Evolutionary conservation across 352 stramenopile genomes (phyloP).

Genomic region (Pythium pyrilobum): DNA sequence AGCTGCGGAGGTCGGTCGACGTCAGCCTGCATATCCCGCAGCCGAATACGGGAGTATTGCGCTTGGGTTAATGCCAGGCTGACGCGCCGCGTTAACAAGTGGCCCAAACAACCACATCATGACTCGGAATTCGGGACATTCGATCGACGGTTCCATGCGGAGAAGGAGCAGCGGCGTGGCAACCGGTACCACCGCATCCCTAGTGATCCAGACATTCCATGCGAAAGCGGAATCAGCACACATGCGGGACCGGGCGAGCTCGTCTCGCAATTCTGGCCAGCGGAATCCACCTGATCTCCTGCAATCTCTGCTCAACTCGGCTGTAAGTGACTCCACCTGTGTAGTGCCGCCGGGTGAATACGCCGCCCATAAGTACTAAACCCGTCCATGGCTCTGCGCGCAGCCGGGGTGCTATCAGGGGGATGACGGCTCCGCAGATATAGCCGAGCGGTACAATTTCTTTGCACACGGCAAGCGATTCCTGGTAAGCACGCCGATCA

Average conservation of each 20-base stretch:
- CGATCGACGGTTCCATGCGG: neutral
- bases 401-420: conserved; percentile 45
- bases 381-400: neutral
- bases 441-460: conserved; percentile 62
- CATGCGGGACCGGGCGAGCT: conserved; percentile 6
- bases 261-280: neutral
- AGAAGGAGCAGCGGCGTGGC: conserved; percentile 4
- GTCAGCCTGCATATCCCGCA: too few species aligned
- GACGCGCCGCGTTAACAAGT: too few species aligned
- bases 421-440: conserved; percentile 44
- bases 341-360: neutral
- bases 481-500: conserved; percentile 28
- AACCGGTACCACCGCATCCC: conserved; percentile 1
- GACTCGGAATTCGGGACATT: neutral
- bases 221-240: conserved; percentile 1
- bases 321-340: conserved; percentile 8
- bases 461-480: conserved; percentile 55
- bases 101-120: too few species aligned
- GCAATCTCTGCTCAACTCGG: conserved; percentile 29
- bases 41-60: too few species aligned
- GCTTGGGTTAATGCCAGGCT: too few species aligned
- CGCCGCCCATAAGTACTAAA: neutral
- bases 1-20: too few species aligned
- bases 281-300: conserved; percentile 15
- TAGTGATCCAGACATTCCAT: conserved; percentile 25